Conservation (phyloP, 1,284 basidiomycete species). For the Cryptococcus sp. region DNA sequence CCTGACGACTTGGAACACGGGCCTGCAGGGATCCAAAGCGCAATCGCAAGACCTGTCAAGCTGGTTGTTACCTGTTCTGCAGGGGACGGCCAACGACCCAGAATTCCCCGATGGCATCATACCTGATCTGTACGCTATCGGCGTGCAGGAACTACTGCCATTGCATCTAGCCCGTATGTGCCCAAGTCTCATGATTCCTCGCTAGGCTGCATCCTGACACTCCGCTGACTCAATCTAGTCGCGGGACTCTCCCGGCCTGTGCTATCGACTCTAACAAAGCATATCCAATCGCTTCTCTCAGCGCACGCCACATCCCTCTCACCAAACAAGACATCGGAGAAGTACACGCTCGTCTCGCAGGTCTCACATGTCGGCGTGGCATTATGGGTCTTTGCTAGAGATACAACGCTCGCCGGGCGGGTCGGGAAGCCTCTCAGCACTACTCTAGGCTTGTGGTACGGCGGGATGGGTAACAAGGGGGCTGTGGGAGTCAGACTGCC, state of each 20-base stretch:
- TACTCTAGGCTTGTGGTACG: constrained; percentile 48
- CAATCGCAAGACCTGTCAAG: constrained; percentile 49
- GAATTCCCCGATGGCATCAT: constrained; percentile 24
- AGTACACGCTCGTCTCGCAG: constrained; percentile 41
- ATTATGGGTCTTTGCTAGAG: constrained; percentile 51
- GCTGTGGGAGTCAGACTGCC: constrained; percentile 87
- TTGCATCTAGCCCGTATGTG: constrained; percentile 48
- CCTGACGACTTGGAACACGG: constrained; percentile 54
- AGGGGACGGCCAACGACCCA: constrained; percentile 32
- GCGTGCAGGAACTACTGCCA: constrained; percentile 89
- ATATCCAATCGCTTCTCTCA: constrained; percentile 48
- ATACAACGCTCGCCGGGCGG: constrained; percentile 34
- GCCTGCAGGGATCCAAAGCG: constrained; percentile 50
- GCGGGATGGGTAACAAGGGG: constrained; percentile 90
- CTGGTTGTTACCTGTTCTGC: constrained; percentile 53
- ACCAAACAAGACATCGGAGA: constrained; percentile 28
- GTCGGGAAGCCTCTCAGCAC: constrained; percentile 37
- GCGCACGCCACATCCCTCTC: constrained; percentile 45
- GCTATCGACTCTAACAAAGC: constrained; percentile 39
- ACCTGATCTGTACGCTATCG: constrained; percentile 85
- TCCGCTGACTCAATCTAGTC: constrained; percentile 22
- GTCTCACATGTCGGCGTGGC: constrained; percentile 49
- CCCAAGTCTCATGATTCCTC: not conserved
- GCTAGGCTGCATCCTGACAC: constrained; percentile 1
- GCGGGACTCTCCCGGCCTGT: constrained; percentile 42